These are phyloP conservation scores for Chenopodium album DNA, from an alignment of 148 eudicot genomes.

Conservation along the genomic window DNA sequence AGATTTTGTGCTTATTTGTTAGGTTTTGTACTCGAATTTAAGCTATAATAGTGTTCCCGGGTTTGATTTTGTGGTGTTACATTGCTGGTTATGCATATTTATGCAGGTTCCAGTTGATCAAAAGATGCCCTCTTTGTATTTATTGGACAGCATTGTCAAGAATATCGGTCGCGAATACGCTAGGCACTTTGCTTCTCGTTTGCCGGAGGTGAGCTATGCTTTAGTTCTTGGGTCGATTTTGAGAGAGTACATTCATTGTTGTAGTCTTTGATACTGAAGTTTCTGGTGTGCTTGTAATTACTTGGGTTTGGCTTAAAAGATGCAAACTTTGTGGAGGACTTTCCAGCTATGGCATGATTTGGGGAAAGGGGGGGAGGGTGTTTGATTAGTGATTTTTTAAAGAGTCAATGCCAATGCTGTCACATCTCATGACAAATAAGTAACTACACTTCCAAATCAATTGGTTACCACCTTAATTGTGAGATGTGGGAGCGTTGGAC, in stretches of 20 bases:
- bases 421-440: not conserved
- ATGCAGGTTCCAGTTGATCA: conserved; percentile 83
- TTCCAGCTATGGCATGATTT: not conserved
- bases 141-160: conserved; percentile 95
- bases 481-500: not conserved
- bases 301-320: not conserved
- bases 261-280: not conserved
- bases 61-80: conserved; percentile 14
- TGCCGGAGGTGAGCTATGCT: conserved; percentile 68
- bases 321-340: not conserved
- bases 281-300: not conserved
- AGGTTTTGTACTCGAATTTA: not conserved
- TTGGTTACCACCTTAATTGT: not conserved
- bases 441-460: not conserved
- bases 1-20: not conserved
- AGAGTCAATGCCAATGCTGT: not conserved
- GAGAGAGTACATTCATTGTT: too few relatives aligned
- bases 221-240: too few relatives aligned
- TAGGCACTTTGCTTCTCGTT: conserved; percentile 62
- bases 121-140: conserved; percentile 88
- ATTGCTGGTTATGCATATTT: conserved; percentile 29
- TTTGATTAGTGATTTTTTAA: too few relatives aligned
- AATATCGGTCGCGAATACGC: conserved; percentile 86
- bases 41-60: not conserved
- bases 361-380: too few relatives aligned